Evolutionary conservation across 495 filamentous ascomycete genomes (phyloP), one percentile per base, ranked within the genome.

Genomic region (Apiosordaria backusii): DNA sequence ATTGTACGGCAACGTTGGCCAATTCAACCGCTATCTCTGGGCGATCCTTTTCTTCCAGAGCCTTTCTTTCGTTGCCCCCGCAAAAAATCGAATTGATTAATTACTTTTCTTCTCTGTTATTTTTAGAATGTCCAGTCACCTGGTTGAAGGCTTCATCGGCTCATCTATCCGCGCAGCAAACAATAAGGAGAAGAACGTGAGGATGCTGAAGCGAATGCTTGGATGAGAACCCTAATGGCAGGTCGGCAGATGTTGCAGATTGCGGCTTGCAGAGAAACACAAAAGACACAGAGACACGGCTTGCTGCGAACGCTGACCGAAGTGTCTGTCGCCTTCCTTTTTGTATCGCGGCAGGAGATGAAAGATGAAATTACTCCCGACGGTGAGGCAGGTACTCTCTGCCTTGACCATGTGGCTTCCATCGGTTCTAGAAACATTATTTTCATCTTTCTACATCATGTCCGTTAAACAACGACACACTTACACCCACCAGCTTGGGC

Each of bases 31-130:
- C 57, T 60, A 60, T 60, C 57, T 18, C 18, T 60, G 57, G 26
- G 4, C 24, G 16, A 60, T 60, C 57, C n/a, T 21, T 55, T 45
- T 45, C 35, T 45, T 45, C 35, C 35, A 45, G 35, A 45, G 35
- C 35, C 35, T 45, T 45, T 45, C 35, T 13, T 13, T 45, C 35
- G 9, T 13, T 45, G 3, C 22, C 52, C 52, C 52, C 52, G 52
- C 52, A 23, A 55, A 5, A 23, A 55, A 23, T 23, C 19, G 52
- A 55, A 55, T 66, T 66, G 35, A 66, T 63, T 60, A 63, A 60
- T 65, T 69, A 58, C 66, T 69, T 55, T 65, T 63, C 53, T 21
- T 55, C 9, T 5, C 19, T 52, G 4, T 13, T 15, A 29, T 53
- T 19, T 58, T 61, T 26, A 19, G 50, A 40, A 22, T 29, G 29